Percentiles rank a stretch among this genome's conserved stretches.
Evolutionary conservation across 306 rosid species (phyloP).

Genomic region (Mimosa bimucronata): DNA sequence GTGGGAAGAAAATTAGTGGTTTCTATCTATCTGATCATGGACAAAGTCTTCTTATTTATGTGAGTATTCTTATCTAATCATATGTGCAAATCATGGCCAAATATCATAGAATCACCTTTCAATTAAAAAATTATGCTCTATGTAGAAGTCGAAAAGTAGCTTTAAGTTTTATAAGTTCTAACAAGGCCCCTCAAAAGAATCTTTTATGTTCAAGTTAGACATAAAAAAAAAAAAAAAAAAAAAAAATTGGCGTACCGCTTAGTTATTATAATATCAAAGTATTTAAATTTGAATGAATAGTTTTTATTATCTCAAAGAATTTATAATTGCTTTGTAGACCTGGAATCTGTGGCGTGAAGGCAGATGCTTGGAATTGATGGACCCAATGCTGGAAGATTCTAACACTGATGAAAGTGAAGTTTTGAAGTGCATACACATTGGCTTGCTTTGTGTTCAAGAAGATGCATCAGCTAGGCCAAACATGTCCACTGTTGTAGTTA

Average conservation of each 20-base stretch:
- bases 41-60: not conserved
- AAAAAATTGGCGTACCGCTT: too few relatives aligned
- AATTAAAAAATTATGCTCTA: too few relatives aligned
- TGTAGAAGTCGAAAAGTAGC: too few relatives aligned
- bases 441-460: not conserved
- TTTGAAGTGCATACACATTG: not conserved
- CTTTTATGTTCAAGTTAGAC: too few relatives aligned
- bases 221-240: too few relatives aligned
- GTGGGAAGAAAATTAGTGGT: not conserved
- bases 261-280: not conserved
- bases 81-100: too few relatives aligned
- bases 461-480: not conserved
- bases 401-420: not conserved
- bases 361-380: not conserved
- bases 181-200: too few relatives aligned
- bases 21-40: not conserved
- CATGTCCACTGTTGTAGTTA: not conserved
- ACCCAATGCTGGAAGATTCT: not conserved
- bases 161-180: too few relatives aligned
- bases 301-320: not conserved
- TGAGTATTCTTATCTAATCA: not conserved
- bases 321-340: not conserved
- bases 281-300: too few relatives aligned
- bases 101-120: too few relatives aligned
- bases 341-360: not conserved